A percentile compares a stretch with the other conserved stretches of the same genome.
phyloP scores from a whole-genome alignment of 441 rosid genomes.

The Euphorbia schlechtendalii region DNA sequence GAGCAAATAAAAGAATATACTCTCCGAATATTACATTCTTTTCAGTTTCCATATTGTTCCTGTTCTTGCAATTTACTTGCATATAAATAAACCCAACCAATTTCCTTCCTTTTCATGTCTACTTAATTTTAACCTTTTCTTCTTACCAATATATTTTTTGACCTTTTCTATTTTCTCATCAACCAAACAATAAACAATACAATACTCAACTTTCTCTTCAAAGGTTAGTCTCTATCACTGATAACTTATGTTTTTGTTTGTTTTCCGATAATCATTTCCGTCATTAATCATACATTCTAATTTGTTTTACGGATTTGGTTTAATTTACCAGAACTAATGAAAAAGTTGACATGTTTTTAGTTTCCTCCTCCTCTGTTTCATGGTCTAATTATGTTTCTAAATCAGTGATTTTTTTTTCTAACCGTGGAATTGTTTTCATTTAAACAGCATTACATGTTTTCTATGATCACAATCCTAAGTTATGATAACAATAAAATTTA shows the following conservation, averaged over 20 bases:
- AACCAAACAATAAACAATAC: neutral
- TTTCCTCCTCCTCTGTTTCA: neutral
- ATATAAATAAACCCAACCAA: neutral
- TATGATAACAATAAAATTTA: neutral
- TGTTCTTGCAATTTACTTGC: neutral
- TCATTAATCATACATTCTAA: too few relatives aligned
- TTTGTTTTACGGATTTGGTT: too few relatives aligned
- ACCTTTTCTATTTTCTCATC: neutral
- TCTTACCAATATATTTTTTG: too few relatives aligned
- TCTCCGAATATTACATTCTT: neutral
- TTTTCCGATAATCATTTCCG: neutral
- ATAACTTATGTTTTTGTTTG: neutral
- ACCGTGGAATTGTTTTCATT: neutral
- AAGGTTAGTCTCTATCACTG: neutral
- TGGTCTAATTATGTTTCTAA: neutral
- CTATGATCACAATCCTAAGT: neutral
- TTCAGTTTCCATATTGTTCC: neutral
- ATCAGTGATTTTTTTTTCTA: neutral
- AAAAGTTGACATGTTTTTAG: neutral
- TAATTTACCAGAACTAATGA: too few relatives aligned
- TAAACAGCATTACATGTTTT: neutral
- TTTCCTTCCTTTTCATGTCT: neutral
- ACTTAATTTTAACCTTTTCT: neutral
- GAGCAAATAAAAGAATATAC: neutral
- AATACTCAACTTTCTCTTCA: slow-evolving; percentile 1